Conservation (phyloP, 2,329 filamentous ascomycete species). For the Neocatenulostroma microsporum region DNA sequence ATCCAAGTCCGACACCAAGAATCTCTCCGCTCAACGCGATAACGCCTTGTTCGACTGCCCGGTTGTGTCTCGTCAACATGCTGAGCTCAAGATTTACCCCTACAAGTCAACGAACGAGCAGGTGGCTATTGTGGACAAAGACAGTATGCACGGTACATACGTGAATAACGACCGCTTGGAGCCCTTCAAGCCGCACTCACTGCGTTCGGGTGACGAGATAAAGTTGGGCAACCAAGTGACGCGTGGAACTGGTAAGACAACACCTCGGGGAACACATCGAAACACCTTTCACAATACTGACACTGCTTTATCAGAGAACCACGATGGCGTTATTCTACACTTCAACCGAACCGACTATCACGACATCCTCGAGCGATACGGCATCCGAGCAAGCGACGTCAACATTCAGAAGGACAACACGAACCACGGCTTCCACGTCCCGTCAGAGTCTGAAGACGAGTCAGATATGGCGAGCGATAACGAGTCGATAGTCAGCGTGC, state of each 20-base stretch:
- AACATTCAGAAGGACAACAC: neutral
- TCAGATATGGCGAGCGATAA: slow-evolving; percentile 18
- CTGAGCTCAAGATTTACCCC: slow-evolving; percentile 18
- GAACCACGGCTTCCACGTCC: slow-evolving; percentile 16
- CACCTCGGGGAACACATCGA: neutral
- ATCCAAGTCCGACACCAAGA: slow-evolving; percentile 33
- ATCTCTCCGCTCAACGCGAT: slow-evolving; percentile 15
- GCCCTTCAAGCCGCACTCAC: slow-evolving; percentile 10
- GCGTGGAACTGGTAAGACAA: slow-evolving; percentile 19
- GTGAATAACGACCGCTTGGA: slow-evolving; percentile 26
- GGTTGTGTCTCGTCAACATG: slow-evolving; percentile 30
- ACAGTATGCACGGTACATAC: slow-evolving; percentile 29
- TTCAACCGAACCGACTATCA: slow-evolving; percentile 9
- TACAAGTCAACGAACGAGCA: slow-evolving; percentile 9
- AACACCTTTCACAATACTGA: slow-evolving; percentile 3
- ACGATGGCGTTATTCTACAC: slow-evolving; percentile 22
- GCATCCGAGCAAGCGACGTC: slow-evolving; percentile 4
- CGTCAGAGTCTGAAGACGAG: slow-evolving; percentile 16
- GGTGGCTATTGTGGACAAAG: slow-evolving; percentile 25
- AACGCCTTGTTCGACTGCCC: slow-evolving; percentile 32
- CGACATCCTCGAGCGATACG: too few species aligned
- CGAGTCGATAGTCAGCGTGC: slow-evolving; percentile 12
- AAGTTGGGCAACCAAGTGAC: slow-evolving; percentile 25
- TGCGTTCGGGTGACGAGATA: slow-evolving; percentile 24
- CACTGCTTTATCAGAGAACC: slow-evolving; percentile 13